Evolutionary conservation across 2,329 filamentous ascomycete genomes (phyloP).

Genomic region (Fragosphaeria purpurea): DNA sequence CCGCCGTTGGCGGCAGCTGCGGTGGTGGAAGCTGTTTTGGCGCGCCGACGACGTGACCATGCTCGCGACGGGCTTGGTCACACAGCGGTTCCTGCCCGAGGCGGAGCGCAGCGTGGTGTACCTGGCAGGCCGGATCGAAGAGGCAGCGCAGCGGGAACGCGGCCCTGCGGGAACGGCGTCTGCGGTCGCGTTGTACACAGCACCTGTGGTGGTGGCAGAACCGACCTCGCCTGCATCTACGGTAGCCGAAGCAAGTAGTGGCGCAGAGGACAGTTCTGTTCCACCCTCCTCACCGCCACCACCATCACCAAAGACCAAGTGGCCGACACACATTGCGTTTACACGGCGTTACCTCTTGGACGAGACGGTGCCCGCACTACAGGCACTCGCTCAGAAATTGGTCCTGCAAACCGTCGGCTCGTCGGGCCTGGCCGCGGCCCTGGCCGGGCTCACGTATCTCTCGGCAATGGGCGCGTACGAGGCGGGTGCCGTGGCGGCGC

Average conservation of each 20-base stretch:
- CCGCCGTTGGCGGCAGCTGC: slow-evolving; percentile 66
- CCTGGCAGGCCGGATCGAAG: slow-evolving; percentile 54
- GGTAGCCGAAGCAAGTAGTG: neutral
- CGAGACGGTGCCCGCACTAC: slow-evolving; percentile 60
- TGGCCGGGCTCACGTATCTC: slow-evolving; percentile 47
- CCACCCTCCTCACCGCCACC: neutral
- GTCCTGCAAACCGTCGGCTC: slow-evolving; percentile 68
- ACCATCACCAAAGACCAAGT: slow-evolving; percentile 29
- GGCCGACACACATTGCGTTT: slow-evolving; percentile 65
- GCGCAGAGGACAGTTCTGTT: slow-evolving; percentile 5
- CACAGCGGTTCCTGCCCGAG: slow-evolving; percentile 63
- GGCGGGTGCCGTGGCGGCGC: slow-evolving; percentile 49
- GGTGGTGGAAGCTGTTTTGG: slow-evolving; percentile 96
- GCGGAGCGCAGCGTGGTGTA: slow-evolving; percentile 78
- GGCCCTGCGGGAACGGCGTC: neutral
- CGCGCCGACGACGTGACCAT: slow-evolving; percentile 84
- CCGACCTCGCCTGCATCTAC: neutral
- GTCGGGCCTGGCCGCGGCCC: slow-evolving; percentile 48
- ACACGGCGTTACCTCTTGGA: slow-evolving; percentile 57
- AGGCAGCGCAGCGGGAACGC: slow-evolving; percentile 13
- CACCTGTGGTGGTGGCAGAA: slow-evolving; percentile 12
- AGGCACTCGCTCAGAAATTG: slow-evolving; percentile 62
- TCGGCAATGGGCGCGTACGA: slow-evolving; percentile 49
- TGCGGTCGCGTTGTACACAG: slow-evolving; percentile 13
- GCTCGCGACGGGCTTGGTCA: slow-evolving; percentile 69